phyloP scores from a whole-genome alignment of 2,329 filamentous ascomycete genomes.

The Colletotrichum australisinense region DNA sequence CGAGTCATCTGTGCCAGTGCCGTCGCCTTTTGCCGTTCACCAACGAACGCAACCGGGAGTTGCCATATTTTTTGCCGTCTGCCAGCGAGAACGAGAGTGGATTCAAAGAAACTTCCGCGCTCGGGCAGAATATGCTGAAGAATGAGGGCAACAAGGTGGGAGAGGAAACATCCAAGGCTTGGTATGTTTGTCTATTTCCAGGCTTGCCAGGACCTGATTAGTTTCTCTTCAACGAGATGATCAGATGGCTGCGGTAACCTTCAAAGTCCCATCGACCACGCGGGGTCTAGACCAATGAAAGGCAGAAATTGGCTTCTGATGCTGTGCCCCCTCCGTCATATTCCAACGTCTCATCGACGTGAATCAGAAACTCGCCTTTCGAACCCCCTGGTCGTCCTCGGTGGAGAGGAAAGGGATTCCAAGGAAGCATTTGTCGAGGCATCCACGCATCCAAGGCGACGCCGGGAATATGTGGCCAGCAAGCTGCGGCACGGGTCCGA shows the following conservation, averaged over 20 bases:
- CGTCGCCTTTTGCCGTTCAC: neutral
- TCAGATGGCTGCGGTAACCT: neutral
- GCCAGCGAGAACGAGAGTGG: neutral
- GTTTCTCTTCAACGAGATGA: neutral
- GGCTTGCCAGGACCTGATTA: neutral
- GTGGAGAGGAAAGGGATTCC: neutral
- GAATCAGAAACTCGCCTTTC: conserved; percentile 6
- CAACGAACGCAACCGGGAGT: neutral
- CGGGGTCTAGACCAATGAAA: neutral
- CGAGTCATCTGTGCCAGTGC: conserved; percentile 1
- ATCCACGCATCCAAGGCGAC: neutral
- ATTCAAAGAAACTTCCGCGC: neutral
- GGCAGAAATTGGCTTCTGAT: neutral
- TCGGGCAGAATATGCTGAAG: neutral
- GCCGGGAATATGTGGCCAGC: conserved; percentile 2
- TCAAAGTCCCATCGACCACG: neutral
- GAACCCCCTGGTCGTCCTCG: neutral
- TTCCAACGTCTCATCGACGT: conserved; percentile 14
- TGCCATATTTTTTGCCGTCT: neutral
- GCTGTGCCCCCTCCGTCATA: neutral
- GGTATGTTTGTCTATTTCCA: neutral
- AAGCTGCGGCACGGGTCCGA: neutral
- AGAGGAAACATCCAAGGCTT: neutral
- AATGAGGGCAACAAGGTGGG: neutral
- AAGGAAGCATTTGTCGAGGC: too few relatives aligned